Base-by-base conservation (phyloP, 2,329 filamentous ascomycete genomes). In the Penicillium italicum region DNA sequence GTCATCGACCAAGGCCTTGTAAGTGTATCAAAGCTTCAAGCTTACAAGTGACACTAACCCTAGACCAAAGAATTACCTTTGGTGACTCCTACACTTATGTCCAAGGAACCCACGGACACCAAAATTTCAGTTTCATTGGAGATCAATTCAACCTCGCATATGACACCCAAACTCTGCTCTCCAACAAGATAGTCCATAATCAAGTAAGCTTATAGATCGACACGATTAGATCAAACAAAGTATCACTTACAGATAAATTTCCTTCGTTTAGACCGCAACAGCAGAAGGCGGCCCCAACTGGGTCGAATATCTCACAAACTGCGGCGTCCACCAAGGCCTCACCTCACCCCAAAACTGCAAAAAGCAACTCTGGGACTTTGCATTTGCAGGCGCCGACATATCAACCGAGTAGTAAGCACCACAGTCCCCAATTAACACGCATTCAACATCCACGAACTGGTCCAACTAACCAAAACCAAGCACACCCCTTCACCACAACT, bases 81-180 rank as follows among this genome's bases (percentile, higher is more conserved):
- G 69, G 68, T 18, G 69, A 71, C 49, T 71, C 68, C 7, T 72
- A 70, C 24, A 70, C 80, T 1, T 84, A 76, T 53, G 74, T 82
- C 0, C 80, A 83, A 70, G 82, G 81, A 10, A 79, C 77, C 0
- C 66, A 74, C n/a, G 81, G 81, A 4, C 76, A 71, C 31, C 69
- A 76, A 50, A 79, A 82, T 56, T 82, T 73, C 61, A 80, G 77
- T 52, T 84, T 82, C 68, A 82, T 84, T 43, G 80, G 79, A n/a
- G 78, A 81, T 58, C 72, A 74, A 44, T 68, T 79, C n/a, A 71
- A 81, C 54, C 74, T 77, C 31, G 68, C 73, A 26, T 83, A 77
- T 61, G 75, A 76, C 0, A 67, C 76, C 0, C 51, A 72, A 8
- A 66, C 76, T 14, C 72, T 83, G 0, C 70, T 82, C 14, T 69